Percentiles rank a stretch among this genome's conserved stretches.
Evolutionary conservation across 192 early-diverging fungal species (phyloP).

Genomic region (Coemansia umbellata): DNA sequence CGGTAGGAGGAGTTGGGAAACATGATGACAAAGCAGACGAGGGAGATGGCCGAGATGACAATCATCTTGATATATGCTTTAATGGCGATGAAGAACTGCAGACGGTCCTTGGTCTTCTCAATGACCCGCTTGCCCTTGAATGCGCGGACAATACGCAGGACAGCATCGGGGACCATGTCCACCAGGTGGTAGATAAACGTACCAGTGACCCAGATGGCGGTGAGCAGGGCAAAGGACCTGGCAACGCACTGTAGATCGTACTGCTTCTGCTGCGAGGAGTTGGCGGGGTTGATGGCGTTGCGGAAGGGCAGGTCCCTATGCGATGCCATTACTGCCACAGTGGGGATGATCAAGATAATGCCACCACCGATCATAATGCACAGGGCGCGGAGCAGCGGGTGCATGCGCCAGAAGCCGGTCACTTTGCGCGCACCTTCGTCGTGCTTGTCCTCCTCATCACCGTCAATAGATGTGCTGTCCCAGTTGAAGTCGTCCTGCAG

Average conservation of each 20-base stretch:
- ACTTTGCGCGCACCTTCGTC: constrained; percentile 29
- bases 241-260: constrained; percentile 38
- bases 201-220: constrained; percentile 52
- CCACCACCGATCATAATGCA: constrained; percentile 54
- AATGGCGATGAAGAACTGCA: constrained; percentile 56
- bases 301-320: constrained; percentile 37
- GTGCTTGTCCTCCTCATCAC: constrained; percentile 11
- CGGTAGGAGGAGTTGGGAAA: constrained; percentile 50
- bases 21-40: constrained; percentile 53
- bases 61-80: constrained; percentile 58
- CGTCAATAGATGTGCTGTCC: constrained; percentile 28
- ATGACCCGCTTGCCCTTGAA: constrained; percentile 41
- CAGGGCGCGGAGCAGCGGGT: constrained; percentile 55
- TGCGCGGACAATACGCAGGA: constrained; percentile 48
- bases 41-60: constrained; percentile 50
- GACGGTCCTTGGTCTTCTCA: constrained; percentile 52
- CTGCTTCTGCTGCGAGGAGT: constrained; percentile 15
- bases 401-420: constrained; percentile 52
- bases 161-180: constrained; percentile 54
- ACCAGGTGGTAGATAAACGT: constrained; percentile 55
- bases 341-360: constrained; percentile 52
- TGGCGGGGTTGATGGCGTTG: neutral
- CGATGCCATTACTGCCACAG: constrained; percentile 49
- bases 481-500: constrained; percentile 52
- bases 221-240: constrained; percentile 46